A percentile compares a stretch with the other conserved stretches of the same genome.
Conservation (phyloP, 768 basidiomycete genomes). For the Leccinum disarticulatum region DNA sequence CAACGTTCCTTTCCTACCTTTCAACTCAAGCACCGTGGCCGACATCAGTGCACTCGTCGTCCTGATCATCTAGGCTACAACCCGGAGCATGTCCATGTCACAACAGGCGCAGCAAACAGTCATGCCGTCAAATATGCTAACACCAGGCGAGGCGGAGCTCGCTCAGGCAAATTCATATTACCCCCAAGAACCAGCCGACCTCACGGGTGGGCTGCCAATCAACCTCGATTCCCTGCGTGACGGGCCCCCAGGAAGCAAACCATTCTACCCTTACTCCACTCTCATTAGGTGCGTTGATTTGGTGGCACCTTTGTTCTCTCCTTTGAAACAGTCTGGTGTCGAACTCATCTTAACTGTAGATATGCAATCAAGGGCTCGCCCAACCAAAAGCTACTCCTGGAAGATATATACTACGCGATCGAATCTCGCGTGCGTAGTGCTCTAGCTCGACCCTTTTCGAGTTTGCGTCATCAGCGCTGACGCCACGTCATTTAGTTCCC, state of each 20-base stretch:
- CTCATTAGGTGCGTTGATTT: constrained; percentile 70
- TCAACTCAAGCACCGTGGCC: constrained; percentile 23
- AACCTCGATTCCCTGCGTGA: constrained; percentile 85
- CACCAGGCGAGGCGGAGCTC: constrained; percentile 53
- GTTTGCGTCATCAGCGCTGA: constrained; percentile 6
- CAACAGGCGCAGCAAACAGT: constrained; percentile 51
- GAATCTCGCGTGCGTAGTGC: constrained; percentile 70
- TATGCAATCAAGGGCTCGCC: constrained; percentile 92
- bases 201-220: constrained; percentile 81
- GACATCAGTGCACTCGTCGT: constrained; percentile 13
- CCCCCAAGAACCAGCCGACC: constrained; percentile 74
- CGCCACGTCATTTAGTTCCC: constrained; percentile 58
- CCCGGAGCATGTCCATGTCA: constrained; percentile 39
- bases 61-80: constrained; percentile 11
- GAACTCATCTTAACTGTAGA: constrained; percentile 38
- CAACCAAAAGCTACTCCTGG: constrained; percentile 78
- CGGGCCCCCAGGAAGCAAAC: constrained; percentile 86
- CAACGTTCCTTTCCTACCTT: constrained; percentile 32
- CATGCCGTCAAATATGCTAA: constrained; percentile 62
- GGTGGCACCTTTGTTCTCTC: not conserved
- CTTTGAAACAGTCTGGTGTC: not conserved
- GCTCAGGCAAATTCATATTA: constrained; percentile 59
- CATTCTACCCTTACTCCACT: constrained; percentile 89
- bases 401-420: constrained; percentile 92
- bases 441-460: constrained; percentile 2